Conservation (phyloP, 768 basidiomycete genomes). For the Boletus pseudo-olivaceus region DNA sequence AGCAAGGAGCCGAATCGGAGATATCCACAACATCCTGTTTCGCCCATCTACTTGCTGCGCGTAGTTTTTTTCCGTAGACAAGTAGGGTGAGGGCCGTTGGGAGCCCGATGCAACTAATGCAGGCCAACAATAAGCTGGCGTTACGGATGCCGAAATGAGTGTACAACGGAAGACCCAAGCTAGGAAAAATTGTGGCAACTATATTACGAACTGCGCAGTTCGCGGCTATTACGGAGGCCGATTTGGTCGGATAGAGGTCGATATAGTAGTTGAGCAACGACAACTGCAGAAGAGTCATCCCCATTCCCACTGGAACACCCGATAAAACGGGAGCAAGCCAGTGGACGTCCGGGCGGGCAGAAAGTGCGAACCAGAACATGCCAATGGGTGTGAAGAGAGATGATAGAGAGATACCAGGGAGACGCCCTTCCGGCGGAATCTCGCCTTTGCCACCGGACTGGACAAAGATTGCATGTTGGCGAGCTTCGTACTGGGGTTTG, state of each 20-base stretch:
- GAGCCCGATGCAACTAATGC: constrained; percentile 19
- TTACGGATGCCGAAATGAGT: constrained; percentile 14
- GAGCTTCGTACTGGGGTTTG: constrained; percentile 23
- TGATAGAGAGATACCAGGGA: constrained; percentile 19
- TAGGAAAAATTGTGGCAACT: constrained; percentile 16
- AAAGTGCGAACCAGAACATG: constrained; percentile 28
- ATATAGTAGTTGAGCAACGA: constrained; percentile 26
- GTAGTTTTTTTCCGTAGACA: constrained; percentile 13
- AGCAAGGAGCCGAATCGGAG: not conserved
- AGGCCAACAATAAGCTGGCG: constrained; percentile 19
- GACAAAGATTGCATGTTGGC: constrained; percentile 8
- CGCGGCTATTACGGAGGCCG: constrained; percentile 24
- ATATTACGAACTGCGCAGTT: constrained; percentile 18
- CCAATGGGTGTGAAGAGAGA: constrained; percentile 21
- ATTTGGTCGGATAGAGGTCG: constrained; percentile 24
- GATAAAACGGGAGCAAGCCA: constrained; percentile 22
- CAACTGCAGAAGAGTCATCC: constrained; percentile 27
- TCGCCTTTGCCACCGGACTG: constrained; percentile 16
- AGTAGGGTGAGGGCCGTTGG: constrained; percentile 15
- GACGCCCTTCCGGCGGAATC: constrained; percentile 19
- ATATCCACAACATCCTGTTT: constrained; percentile 12
- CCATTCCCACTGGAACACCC: constrained; percentile 25
- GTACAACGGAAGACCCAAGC: constrained; percentile 19
- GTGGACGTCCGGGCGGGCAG: constrained; percentile 20
- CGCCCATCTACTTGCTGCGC: constrained; percentile 18